These are phyloP conservation scores for Umbelopsis vinacea DNA, from an alignment of 192 early-diverging fungal species.

Conservation along the genomic window DNA sequence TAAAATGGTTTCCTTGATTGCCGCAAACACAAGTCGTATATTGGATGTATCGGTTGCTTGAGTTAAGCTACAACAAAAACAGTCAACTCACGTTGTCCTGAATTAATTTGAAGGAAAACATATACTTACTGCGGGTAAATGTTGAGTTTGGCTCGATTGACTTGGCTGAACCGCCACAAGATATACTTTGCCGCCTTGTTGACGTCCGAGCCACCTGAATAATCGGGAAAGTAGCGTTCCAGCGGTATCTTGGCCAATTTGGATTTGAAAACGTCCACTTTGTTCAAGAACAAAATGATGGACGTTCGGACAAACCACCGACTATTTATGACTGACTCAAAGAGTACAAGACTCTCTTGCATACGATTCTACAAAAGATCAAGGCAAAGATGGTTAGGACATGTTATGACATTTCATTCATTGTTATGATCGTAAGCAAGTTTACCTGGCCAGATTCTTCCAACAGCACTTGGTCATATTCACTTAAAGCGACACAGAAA, in stretches of 20 bases:
- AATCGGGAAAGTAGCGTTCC: conserved; percentile 87
- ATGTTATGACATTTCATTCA: no score
- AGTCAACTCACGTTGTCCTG: neutral
- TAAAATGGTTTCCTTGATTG: conserved; percentile 88
- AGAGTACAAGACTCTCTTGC: conserved; percentile 87
- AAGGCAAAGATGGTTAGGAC: no score
- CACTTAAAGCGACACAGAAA: conserved; percentile 90
- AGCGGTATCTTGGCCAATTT: conserved; percentile 82
- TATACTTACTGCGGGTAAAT: conserved; percentile 79
- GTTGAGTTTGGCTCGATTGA: conserved; percentile 79
- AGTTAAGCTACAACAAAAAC: conserved; percentile 62
- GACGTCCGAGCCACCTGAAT: conserved; percentile 73
- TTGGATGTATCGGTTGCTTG: conserved; percentile 93
- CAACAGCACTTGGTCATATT: conserved; percentile 91
- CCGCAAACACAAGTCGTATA: conserved; percentile 85
- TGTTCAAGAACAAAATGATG: conserved; percentile 94
- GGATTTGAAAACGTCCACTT: conserved; percentile 85
- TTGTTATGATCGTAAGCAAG: neutral
- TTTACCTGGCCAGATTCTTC: conserved; percentile 77
- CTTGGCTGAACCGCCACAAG: conserved; percentile 86
- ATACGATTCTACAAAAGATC: conserved; percentile 77
- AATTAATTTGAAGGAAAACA: neutral
- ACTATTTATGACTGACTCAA: conserved; percentile 92
- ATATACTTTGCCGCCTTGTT: conserved; percentile 88
- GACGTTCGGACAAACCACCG: conserved; percentile 91